A percentile compares a stretch with the other conserved stretches of the same genome.
These are phyloP conservation scores for Globisporangium cederbergense DNA, from an alignment of 352 stramenopile genomes.

Conservation along the genomic window DNA sequence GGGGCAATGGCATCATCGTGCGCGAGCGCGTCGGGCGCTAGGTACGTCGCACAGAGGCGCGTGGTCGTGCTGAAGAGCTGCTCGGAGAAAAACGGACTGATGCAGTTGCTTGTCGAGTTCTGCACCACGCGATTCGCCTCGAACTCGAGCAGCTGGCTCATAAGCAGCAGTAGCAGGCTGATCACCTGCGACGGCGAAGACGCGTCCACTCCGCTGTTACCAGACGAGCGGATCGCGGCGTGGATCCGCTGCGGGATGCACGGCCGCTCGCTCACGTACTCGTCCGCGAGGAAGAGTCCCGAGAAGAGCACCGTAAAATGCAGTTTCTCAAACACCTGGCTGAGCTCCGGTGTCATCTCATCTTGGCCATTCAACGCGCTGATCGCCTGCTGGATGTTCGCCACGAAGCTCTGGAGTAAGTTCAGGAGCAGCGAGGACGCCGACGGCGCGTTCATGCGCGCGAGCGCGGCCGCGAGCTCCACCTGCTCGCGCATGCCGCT, in stretches of 20 bases:
- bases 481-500: constrained; percentile 64
- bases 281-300: constrained; percentile 74
- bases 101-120: constrained; percentile 44
- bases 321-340: constrained; percentile 72
- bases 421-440: constrained; percentile 52
- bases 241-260: constrained; percentile 63
- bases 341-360: constrained; percentile 52
- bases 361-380: constrained; percentile 40
- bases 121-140: constrained; percentile 55
- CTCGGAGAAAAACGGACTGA: constrained; percentile 84
- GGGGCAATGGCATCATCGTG: constrained; percentile 38
- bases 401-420: constrained; percentile 59
- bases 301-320: constrained; percentile 80
- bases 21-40: constrained; percentile 45
- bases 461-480: constrained; percentile 65
- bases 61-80: constrained; percentile 70
- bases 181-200: constrained; percentile 34
- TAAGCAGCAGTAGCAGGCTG: constrained; percentile 61
- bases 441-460: constrained; percentile 55
- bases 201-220: constrained; percentile 1
- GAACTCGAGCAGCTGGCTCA: constrained; percentile 70
- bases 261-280: constrained; percentile 72
- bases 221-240: constrained; percentile 23
- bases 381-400: constrained; percentile 41
- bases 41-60: constrained; percentile 71